Evolutionary conservation across 192 early-diverging fungal genomes (phyloP), one percentile per base, ranked within the genome.

Genomic region (Linderina pennispora): DNA sequence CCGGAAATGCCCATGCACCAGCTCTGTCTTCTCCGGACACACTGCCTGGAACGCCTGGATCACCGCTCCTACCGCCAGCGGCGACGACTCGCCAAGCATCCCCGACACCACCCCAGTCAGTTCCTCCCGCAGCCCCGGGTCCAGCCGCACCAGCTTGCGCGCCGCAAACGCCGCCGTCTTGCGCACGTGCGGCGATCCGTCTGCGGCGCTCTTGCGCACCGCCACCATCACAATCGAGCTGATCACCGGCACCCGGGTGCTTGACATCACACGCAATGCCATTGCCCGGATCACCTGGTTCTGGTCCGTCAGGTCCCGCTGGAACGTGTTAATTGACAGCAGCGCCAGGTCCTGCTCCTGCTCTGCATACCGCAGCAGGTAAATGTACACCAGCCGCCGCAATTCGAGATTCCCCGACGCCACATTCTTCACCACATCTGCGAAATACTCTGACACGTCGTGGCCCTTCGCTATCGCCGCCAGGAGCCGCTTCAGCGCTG

Each of bases 381-480:
- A 99, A 48, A 97, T 95, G 74, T 94, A 95, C 18, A 99, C 97
- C 3, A 99, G 78, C 47, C 92, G 91, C 23, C 92, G 83, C 23
- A 97, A 80, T 49, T 93, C 90, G 47, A 94, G 74, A 43, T 87
- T 90, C 6, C 76, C 77, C 8, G 92, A 89, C 0, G 91, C 92
- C 0, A 99, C 97, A 63, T 96, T 97, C 65, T 97, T 99, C 45
- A 99, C 93, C 13, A 99, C 94, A 49, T 91, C 87, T 23, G 88
- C 82, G 53, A 91, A 98, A 65, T 88, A 91, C 62, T 86, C 84
- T 8, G 88, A 88, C 13, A 92, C 91, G 62, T 94, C 85, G 16
- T 83, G 79, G 16, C 92, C 92, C 69, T 89, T 91, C 15, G 88
- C 89, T 23, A 96, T 88, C 70, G 91, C 84, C 28, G 91, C 92